Evolutionary conservation across 352 stramenopile genomes (phyloP), one percentile per base, ranked within the genome.

Genomic region (Pythium grandisporangium): DNA sequence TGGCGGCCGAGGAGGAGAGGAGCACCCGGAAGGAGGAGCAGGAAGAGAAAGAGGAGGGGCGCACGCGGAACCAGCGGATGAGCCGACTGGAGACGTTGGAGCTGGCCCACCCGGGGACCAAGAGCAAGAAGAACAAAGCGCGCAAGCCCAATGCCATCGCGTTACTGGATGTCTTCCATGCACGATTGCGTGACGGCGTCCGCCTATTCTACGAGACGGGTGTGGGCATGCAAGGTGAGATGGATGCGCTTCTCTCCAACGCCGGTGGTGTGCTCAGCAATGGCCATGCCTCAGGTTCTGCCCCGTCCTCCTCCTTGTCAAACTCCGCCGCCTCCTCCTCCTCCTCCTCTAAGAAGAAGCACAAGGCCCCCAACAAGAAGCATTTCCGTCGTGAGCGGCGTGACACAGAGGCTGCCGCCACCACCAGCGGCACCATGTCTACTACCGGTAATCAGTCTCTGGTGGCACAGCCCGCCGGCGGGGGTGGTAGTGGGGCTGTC

Each of bases 161-260:
- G 22, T 48, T 90, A 26, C 46, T 90, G 4, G 41, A 68, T 2
- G 69, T 90, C 16, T 75, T 64, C 30, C 73, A 84, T 46, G 42
- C 58, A n/a, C 65, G 74, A 6, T 42, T 87, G 2, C 69, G 70
- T 13, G 74, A 87, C 45, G 77, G 77, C 19, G 45, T 91, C 4
- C 74, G 72, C 4, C 35, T 91, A 22, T 91, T 88, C 50, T 91
- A 91, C 53, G 74, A 88, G 50, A 48, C 79, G 42, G 60, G 74
- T 19, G 65, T 91, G 17, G 77, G 77, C n/a, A 76, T 86, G 61
- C 50, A 73, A 29, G 72, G 77, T 26, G 77, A 91, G 38, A 86
- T 91, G 77, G 74, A 91, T 52, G 73, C 69, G 16, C 51, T 79
- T 36, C 45, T 90, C 6, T 42, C 48, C 3, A 68, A 76, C 21